Base-by-base conservation (phyloP, 768 basidiomycete genomes). In the Mycena epipterygia region DNA sequence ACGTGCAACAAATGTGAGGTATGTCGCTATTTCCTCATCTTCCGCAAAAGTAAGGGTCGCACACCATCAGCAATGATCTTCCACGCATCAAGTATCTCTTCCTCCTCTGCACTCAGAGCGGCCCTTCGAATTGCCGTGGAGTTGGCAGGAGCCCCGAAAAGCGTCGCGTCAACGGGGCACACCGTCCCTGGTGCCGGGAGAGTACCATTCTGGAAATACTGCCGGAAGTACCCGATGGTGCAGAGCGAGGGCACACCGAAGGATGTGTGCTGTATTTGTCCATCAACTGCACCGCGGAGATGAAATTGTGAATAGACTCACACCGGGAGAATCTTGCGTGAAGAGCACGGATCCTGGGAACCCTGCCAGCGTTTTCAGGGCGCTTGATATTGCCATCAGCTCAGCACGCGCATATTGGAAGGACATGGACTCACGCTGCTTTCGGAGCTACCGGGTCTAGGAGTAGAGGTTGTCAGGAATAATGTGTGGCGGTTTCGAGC, bases 181-280 rank as follows among this genome's bases (percentile, higher is more conserved):
- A 76, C 65, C 13, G 77, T 79, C 27, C 71, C 76, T 25, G 71
- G 67, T 35, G 62, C 44, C 17, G 78, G 78, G 9, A 79, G 69
- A 8, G 60, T 74, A 44, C 78, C 77, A 21, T 78, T 67, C 30
- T 29, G 29, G 49, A 79, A 76, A 52, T 78, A 79, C n/a, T 59
- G 66, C 12, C 67, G 49, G 42, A 79, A 63, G 41, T 48, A 53
- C 23, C 41, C 51, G 13, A 53, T 27, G 25, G 77, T 77, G 66
- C 78, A 79, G n/a, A 72, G 55, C 16, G 76, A 78, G 17, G 70
- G 49, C 16, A 69, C 69, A 23, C 68, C 59, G 9, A 64, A 12
- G 19, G 76, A 75, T 25, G 67, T 64, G 58, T 77, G 76, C 68
- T 70, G 37, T 42, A n/a, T n/a, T 41, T 37, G 42, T 21, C 25